These are phyloP conservation scores for Lentinula detonsa DNA, from an alignment of 768 basidiomycete genomes.

Conservation along the genomic window DNA sequence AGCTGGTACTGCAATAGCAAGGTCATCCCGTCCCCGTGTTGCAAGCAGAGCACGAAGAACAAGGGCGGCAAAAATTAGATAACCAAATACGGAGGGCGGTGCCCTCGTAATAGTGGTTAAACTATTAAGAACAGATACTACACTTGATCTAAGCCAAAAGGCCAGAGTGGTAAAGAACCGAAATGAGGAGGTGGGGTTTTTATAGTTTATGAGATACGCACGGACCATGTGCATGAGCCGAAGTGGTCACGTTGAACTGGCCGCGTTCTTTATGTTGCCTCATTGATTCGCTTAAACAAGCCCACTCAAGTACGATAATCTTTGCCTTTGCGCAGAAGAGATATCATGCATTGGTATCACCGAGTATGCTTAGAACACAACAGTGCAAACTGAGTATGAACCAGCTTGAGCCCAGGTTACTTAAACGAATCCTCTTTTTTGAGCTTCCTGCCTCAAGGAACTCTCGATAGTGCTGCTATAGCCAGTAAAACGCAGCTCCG, in stretches of 20 bases:
- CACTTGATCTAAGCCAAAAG: constrained; percentile 98
- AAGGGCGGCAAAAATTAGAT: constrained; percentile 52
- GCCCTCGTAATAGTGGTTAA: constrained; percentile 10
- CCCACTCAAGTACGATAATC: no score
- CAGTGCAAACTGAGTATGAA: background rate
- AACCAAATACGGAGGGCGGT: constrained; percentile 24
- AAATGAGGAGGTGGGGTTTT: background rate
- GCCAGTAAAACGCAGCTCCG: background rate
- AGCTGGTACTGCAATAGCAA: constrained; percentile 51
- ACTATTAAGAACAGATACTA: constrained; percentile 77
- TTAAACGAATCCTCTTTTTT: background rate
- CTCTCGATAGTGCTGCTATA: background rate
- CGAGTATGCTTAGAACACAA: background rate
- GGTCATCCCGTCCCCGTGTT: constrained; percentile 48
- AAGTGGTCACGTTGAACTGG: no score
- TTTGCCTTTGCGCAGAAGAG: background rate
- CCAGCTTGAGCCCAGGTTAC: background rate
- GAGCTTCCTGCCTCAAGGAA: background rate
- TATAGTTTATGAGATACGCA: background rate
- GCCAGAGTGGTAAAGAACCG: constrained; percentile 76
- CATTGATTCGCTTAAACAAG: no score
- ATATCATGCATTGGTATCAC: background rate
- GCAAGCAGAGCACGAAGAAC: constrained; percentile 54
- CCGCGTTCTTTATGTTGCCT: no score
- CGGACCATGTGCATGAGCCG: background rate